Conservation (phyloP, 306 rosid species). For the Castanopsis chinensis region DNA sequence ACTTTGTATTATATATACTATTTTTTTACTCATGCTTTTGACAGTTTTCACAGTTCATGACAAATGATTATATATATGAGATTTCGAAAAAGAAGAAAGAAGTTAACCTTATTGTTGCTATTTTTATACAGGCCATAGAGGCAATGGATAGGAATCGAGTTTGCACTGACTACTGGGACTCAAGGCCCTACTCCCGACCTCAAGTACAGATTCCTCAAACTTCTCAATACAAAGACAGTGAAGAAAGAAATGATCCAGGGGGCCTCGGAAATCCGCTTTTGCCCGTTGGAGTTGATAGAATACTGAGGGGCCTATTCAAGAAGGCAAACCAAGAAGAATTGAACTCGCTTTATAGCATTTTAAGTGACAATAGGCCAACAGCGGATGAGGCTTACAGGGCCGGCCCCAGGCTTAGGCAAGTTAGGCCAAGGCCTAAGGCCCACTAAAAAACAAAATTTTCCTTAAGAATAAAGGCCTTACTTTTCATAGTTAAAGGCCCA, state of each 20-base stretch:
- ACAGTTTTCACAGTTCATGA: neutral
- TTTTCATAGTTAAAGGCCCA: no score
- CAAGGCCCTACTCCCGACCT: constrained; percentile 94
- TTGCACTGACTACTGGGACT: constrained; percentile 90
- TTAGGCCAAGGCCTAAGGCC: no score
- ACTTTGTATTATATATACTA: no score
- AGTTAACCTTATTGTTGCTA: neutral
- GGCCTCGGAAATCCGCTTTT: constrained; percentile 18
- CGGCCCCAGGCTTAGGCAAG: no score
- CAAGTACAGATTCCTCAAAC: constrained; percentile 72
- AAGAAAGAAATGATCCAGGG: constrained; percentile 29
- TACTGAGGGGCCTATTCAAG: constrained; percentile 53
- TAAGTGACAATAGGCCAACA: constrained; percentile 47
- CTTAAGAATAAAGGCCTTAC: no score
- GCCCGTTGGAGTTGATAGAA: constrained; percentile 34
- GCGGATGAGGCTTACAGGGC: no score
- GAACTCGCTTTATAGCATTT: constrained; percentile 60
- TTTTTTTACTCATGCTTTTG: neutral
- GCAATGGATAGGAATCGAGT: constrained; percentile 81
- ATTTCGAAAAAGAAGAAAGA: neutral
- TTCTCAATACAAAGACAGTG: constrained; percentile 33
- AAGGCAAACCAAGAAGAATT: constrained; percentile 75
- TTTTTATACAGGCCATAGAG: constrained; percentile 70
- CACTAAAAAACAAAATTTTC: no score
- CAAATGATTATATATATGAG: neutral